Base-by-base conservation (phyloP, 345 rosid genomes). In the Noccaea bulbosa region DNA sequence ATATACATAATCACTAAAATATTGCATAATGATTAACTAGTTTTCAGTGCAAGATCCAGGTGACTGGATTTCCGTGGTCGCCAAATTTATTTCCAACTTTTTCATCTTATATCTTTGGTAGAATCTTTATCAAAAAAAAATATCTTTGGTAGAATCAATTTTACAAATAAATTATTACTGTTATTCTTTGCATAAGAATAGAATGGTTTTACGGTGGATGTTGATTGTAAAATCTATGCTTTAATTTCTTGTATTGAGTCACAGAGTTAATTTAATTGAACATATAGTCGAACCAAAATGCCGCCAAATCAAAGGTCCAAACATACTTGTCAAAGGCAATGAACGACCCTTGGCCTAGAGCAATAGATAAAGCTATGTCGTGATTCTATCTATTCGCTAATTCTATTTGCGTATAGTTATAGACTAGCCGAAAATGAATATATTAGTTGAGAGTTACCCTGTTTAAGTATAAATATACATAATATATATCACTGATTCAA, bases 281-380 rank as follows among this genome's bases (percentile, higher is more conserved):
- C 9, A 48, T 48, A 11, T 8, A 17, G 53, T 16, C 38, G 24
- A 49, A 49, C 11, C 27, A 32, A 70, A 50, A 61, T 70, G 59
- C 49, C 50, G 59, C 49, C 50, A 72, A 71, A 45, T 63, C 34
- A 34, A 14, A 53, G 24, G 64, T 15, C 56, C 48, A 63, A 48
- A 63, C 49, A 15, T 44, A 54, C 24, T 11, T 63, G 33, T 72
- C 70, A 53, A 53, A 63, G 63, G 56, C 63, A 53, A 38, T 35
- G 59, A 47, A 40, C 47, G 71, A 65, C 60, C 5, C 33, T 50
- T 50, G 55, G 49, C 33, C 41, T 70, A 48, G 50, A 59, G 20
- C 50, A 50, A 60, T 32, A 69, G 7, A 47, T 69, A 69, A 24
- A 58, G 27, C 17, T 68, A 68, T 55, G 58, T 37, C 30, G 38